Percentiles rank a stretch among this genome's conserved stretches.
phyloP scores from a whole-genome alignment of 2,329 filamentous ascomycete species.

The Monosporascus sp. region DNA sequence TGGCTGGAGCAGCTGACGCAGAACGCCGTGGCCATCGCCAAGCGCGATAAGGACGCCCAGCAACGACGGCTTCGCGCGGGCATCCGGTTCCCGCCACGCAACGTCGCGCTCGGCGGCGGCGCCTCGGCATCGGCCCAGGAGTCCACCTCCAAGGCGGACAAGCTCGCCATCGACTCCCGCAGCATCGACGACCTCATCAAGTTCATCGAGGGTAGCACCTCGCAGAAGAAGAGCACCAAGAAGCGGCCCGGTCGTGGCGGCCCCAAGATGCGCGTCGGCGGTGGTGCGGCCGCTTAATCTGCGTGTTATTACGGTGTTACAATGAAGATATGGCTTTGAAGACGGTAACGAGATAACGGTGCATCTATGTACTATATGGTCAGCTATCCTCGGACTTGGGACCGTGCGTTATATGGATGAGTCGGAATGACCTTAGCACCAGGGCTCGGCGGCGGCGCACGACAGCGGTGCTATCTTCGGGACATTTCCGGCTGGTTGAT shows the following conservation, averaged over 20 bases:
- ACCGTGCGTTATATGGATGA: no score
- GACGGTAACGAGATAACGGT: no score
- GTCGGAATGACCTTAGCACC: no score
- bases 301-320: no score
- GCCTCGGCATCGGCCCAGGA: slow-evolving; percentile 29
- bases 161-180: slow-evolving; percentile 59
- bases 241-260: slow-evolving; percentile 50
- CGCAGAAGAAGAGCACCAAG: slow-evolving; percentile 48
- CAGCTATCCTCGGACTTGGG: no score
- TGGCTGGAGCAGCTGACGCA: slow-evolving; percentile 96
- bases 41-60: slow-evolving; percentile 84
- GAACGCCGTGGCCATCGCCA: slow-evolving; percentile 90
- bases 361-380: no score
- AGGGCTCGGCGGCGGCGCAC: no score
- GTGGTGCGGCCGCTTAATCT: not conserved
- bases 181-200: slow-evolving; percentile 91
- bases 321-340: no score
- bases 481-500: no score
- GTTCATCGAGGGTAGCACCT: slow-evolving; percentile 79
- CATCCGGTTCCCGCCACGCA: slow-evolving; percentile 62
- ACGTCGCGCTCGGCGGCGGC: slow-evolving; percentile 52
- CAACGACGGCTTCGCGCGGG: slow-evolving; percentile 65
- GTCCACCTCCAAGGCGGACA: slow-evolving; percentile 27
- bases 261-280: slow-evolving; percentile 48
- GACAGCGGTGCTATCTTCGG: no score